Evolutionary conservation across 306 rosid species (phyloP).

Genomic region (Medicago arabica): DNA sequence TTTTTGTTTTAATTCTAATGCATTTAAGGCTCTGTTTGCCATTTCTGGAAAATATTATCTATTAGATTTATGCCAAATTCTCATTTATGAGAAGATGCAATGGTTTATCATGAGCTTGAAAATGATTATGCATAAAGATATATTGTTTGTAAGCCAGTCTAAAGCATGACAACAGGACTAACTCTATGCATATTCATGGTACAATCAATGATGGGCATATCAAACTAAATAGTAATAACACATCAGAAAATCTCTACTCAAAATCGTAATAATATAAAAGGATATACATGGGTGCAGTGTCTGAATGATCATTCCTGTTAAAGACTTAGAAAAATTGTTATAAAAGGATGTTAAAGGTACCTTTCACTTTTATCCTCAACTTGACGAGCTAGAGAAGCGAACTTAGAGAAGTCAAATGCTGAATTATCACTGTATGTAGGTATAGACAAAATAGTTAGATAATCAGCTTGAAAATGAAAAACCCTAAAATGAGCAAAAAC

Average conservation of each 20-base stretch:
- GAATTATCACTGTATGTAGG: constrained; percentile 46
- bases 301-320: too few species aligned
- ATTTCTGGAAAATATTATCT: constrained; percentile 1
- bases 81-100: constrained; percentile 2
- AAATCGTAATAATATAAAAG: too few species aligned
- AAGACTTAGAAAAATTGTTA: too few species aligned
- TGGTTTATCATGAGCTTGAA: not conserved
- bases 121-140: not conserved
- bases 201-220: too few species aligned
- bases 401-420: constrained; percentile 41
- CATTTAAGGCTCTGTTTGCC: constrained; percentile 3
- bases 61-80: not conserved
- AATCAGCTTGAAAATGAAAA: constrained; percentile 29
- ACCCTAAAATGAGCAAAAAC: constrained; percentile 18
- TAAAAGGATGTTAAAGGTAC: constrained; percentile 31
- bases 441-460: not conserved
- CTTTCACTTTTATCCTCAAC: constrained; percentile 58
- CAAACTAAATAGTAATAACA: too few species aligned
- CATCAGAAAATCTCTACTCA: too few species aligned
- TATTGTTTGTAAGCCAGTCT: not conserved
- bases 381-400: constrained; percentile 51
- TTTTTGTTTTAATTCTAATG: not conserved
- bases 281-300: too few species aligned
- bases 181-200: not conserved
- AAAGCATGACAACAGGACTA: not conserved